phyloP scores from a whole-genome alignment of 257 asterid species.

The Nicotiana undulata region DNA sequence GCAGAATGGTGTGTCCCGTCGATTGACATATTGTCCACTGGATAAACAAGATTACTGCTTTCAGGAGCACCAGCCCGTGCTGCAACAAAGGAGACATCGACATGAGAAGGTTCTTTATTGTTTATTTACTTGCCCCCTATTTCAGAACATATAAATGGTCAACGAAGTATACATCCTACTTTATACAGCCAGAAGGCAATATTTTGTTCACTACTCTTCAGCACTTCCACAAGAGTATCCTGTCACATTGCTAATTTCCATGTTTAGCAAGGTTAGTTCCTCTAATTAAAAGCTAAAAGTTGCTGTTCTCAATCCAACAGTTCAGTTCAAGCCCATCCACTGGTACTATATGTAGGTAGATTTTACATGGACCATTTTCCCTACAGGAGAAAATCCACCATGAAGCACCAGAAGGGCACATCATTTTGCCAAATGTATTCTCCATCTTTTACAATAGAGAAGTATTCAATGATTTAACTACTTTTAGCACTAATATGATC shows the following conservation, averaged over 20 bases:
- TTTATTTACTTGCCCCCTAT: background rate
- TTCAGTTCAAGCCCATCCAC: background rate
- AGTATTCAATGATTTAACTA: background rate
- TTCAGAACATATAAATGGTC: background rate
- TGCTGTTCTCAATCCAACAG: background rate
- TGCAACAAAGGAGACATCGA: conserved; percentile 8
- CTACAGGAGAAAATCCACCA: background rate
- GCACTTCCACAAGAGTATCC: background rate
- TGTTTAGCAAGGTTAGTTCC: background rate
- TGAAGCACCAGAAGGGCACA: background rate
- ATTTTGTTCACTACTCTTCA: background rate
- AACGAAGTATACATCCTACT: background rate
- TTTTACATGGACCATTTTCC: background rate
- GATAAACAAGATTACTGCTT: conserved; percentile 31
- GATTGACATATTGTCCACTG: conserved; percentile 32
- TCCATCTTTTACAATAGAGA: background rate
- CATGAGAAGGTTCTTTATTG: background rate
- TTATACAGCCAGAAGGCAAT: background rate
- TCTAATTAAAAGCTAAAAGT: background rate
- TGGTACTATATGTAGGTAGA: background rate
- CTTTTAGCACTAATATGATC: background rate
- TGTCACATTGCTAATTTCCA: background rate
- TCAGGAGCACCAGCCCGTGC: conserved; percentile 41
- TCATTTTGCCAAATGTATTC: background rate
- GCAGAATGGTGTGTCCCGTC: conserved; percentile 43